phyloP scores from a whole-genome alignment of 192 early-diverging fungal genomes.

The Physocladia obscura region DNA sequence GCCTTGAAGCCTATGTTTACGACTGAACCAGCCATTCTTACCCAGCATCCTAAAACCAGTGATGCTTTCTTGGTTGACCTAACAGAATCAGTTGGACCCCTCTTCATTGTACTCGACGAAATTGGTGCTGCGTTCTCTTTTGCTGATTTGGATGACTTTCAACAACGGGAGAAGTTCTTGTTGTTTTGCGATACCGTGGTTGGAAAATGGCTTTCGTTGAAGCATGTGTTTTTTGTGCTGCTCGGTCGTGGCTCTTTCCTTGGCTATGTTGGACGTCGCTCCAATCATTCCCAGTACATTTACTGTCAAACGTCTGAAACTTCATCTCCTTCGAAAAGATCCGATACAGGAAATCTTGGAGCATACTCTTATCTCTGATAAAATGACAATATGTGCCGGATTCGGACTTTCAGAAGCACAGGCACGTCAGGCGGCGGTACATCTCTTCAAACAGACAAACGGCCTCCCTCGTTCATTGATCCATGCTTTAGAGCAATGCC shows the following conservation, averaged over 20 bases:
- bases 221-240: slow-evolving; percentile 23
- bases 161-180: slow-evolving; percentile 16
- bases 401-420: neutral
- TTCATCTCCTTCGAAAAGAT: neutral
- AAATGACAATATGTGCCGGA: neutral
- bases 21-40: neutral
- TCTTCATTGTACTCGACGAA: slow-evolving; percentile 29
- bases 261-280: neutral
- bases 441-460: slow-evolving; percentile 1
- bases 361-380: neutral
- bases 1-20: neutral
- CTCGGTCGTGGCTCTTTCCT: slow-evolving; percentile 11
- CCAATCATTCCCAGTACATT: neutral
- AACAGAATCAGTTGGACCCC: slow-evolving; percentile 10
- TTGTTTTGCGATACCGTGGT: slow-evolving; percentile 1
- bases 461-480: neutral
- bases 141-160: neutral
- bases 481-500: neutral
- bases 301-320: slow-evolving; percentile 3
- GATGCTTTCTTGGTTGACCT: neutral
- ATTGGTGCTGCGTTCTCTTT: slow-evolving; percentile 12
- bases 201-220: slow-evolving; percentile 7
- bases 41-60: neutral
- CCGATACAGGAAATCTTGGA: neutral
- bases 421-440: neutral